Conservation (phyloP, 2,329 filamentous ascomycete species). For the Emmonsia crescens region DNA sequence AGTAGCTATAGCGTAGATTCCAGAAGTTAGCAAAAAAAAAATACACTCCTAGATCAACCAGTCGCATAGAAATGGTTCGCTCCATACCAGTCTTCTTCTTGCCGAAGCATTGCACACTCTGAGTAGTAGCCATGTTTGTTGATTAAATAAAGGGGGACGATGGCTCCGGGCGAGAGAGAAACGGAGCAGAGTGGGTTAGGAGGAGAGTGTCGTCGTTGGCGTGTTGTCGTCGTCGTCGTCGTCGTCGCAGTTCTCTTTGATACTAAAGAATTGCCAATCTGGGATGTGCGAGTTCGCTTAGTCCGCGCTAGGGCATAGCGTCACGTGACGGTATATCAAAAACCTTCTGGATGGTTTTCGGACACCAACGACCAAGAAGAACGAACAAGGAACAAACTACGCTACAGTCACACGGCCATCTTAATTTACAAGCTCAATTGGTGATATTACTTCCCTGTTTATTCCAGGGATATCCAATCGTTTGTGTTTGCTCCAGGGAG, state of each 20-base stretch:
- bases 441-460: not conserved
- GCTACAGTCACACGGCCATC: not conserved
- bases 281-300: conserved; percentile 33
- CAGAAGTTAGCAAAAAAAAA: conserved; percentile 15
- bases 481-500: not conserved
- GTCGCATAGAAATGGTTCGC: not conserved
- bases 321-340: conserved; percentile 19
- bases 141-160: conserved; percentile 21
- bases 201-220: conserved; percentile 5
- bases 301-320: conserved; percentile 20
- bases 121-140: conserved; percentile 68
- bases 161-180: conserved; percentile 19
- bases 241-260: conserved; percentile 20
- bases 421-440: not conserved
- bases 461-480: not conserved
- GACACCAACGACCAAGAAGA: not conserved
- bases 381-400: too few relatives aligned
- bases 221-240: conserved; percentile 26
- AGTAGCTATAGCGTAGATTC: conserved; percentile 46
- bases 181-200: conserved; percentile 23
- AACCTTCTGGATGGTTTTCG: too few relatives aligned
- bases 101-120: conserved; percentile 96
- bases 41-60: not conserved
- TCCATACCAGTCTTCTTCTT: conserved; percentile 72
- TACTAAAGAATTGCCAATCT: conserved; percentile 17